phyloP scores from a whole-genome alignment of 164 flowering plant species.

The Pachysandra terminalis region DNA sequence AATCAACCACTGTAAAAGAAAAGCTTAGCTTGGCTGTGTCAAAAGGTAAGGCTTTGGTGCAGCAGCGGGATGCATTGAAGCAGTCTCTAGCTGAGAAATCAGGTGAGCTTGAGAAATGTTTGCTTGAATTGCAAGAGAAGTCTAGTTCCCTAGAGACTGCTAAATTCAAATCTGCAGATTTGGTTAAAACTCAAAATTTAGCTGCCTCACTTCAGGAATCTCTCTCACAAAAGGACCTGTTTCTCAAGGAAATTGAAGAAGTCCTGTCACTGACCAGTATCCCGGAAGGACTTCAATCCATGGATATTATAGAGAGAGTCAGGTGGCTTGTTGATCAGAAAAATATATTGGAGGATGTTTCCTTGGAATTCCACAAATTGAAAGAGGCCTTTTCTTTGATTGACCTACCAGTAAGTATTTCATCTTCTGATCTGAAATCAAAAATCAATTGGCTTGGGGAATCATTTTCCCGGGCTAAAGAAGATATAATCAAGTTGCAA shows the following conservation, averaged over 20 bases:
- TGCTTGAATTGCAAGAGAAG: slow-evolving; percentile 62
- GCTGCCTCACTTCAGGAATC: slow-evolving; percentile 60
- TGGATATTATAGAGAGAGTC: slow-evolving; percentile 44
- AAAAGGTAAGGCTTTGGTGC: slow-evolving; percentile 95
- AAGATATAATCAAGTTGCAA: slow-evolving; percentile 40
- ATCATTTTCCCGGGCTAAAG: slow-evolving; percentile 47
- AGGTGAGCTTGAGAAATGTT: slow-evolving; percentile 62
- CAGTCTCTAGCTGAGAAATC: slow-evolving; percentile 68
- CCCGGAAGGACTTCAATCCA: slow-evolving; percentile 39
- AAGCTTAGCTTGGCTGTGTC: slow-evolving; percentile 95
- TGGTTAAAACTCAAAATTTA: slow-evolving; percentile 42
- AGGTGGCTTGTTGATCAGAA: slow-evolving; percentile 66
- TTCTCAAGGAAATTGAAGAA: slow-evolving; percentile 50
- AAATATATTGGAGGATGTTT: slow-evolving; percentile 30
- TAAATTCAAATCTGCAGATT: slow-evolving; percentile 42
- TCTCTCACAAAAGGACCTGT: slow-evolving; percentile 35
- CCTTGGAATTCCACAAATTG: slow-evolving; percentile 40
- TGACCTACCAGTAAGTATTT: slow-evolving; percentile 55
- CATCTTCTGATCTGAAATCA: slow-evolving; percentile 39
- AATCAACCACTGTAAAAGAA: slow-evolving; percentile 61
- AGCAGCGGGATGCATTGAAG: slow-evolving; percentile 78
- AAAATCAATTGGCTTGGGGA: slow-evolving; percentile 58
- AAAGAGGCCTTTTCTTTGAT: slow-evolving; percentile 39
- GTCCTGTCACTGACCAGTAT: slow-evolving; percentile 35
- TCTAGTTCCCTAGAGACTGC: slow-evolving; percentile 65